Evolutionary conservation across 108 stramenopile species (phyloP), one percentile per base, ranked within the genome.

Genomic region (Fragilaria radians): DNA sequence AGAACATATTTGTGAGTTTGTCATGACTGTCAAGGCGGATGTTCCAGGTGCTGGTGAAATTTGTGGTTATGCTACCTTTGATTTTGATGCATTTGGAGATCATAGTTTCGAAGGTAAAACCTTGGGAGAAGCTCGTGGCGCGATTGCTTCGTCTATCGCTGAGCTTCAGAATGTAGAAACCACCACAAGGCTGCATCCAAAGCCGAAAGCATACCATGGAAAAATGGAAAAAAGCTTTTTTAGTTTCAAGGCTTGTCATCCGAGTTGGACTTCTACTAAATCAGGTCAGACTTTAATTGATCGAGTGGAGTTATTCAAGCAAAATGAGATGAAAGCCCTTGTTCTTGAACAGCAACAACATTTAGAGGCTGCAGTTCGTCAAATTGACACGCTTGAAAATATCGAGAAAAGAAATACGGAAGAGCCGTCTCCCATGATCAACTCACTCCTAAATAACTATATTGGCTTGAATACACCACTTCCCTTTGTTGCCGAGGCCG

Each of bases 51-150:
- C 84, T 23, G 97, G 97, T 11, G 84, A 94, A 54, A 88, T 96
- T 5, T 93, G 93, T 76, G 91, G 91, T 22, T 95, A 83, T 64
- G 73, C 86, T 21, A 85, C 88, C 5, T 97, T 97, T 72, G 92
- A 97, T 68, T 94, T 97, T 66, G 89, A 93, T 59, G 54, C 60
- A 0, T 92, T 74, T 55, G 72, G 74, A 48, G 90, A 92, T 68
- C 85, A 88, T 54, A 72, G 73, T 46, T 92, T 84, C 84, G 78
- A 76, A 19, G 86, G 81, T 1, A 67, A 72, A 27, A 72, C 76
- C 11, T 26, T 77, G 57, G 73, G 76, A 4, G 36, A 22, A 11
- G 31, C 42, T 42, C 28, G 30, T 47, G 19, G 49, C 17, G 23
- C 52, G 24, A 57, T 55, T 65, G 17, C 32, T 68, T 50, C 30